Evolutionary conservation across 176 grass and related monocot species (phyloP).

Genomic region (Avena eriantha): DNA sequence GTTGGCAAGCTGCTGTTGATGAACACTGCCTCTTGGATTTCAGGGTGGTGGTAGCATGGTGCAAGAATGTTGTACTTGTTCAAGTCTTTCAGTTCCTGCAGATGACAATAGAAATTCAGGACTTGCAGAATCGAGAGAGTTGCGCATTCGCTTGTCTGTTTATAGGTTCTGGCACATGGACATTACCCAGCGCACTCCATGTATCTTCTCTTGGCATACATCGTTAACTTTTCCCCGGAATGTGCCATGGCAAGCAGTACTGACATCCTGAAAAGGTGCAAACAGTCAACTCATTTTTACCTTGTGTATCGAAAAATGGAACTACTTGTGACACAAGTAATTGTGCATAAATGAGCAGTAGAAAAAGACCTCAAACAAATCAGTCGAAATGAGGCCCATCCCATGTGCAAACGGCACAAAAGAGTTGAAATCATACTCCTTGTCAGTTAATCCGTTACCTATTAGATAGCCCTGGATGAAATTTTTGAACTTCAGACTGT

Average conservation of each 20-base stretch:
- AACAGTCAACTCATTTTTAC: background rate
- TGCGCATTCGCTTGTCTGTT: background rate
- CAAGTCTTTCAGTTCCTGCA: conserved; percentile 62
- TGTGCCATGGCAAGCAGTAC: conserved; percentile 57
- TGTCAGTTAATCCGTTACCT: conserved; percentile 68
- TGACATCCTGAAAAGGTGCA: conserved; percentile 63
- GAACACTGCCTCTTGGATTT: conserved; percentile 51
- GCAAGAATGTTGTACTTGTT: conserved; percentile 71
- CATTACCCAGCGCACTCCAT: conserved; percentile 63
- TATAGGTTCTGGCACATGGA: background rate
- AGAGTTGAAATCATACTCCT: conserved; percentile 64
- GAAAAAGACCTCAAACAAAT: conserved; percentile 62
- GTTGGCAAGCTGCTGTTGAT: conserved; percentile 59
- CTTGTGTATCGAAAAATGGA: background rate
- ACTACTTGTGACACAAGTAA: background rate
- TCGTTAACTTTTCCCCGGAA: conserved; percentile 57
- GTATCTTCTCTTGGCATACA: conserved; percentile 55
- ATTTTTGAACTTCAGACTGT: background rate
- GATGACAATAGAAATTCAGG: conserved; percentile 1
- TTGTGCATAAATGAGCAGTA: background rate
- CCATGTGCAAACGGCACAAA: conserved; percentile 90
- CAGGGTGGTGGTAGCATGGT: conserved; percentile 67
- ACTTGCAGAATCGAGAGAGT: background rate
- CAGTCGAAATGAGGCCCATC: conserved; percentile 85
- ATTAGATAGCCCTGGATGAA: conserved; percentile 80